A percentile compares a stretch with the other conserved stretches of the same genome.
Conservation (phyloP, 441 rosid species). For the Francoa sonchifolia region DNA sequence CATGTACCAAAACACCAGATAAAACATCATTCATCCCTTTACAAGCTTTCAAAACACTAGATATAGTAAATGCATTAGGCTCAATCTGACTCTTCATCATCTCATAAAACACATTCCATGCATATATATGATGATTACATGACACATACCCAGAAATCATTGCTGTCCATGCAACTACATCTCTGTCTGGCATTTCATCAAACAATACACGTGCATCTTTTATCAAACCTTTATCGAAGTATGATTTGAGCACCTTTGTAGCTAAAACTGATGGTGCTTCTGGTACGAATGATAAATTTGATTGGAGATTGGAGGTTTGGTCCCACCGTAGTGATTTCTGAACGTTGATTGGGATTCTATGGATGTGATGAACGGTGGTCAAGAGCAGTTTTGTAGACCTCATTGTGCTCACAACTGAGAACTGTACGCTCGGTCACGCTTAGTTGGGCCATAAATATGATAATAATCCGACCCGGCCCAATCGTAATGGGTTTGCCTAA, state of each 20-base stretch:
- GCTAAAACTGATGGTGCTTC: conserved; percentile 49
- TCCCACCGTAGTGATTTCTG: conserved; percentile 31
- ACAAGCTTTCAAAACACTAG: conserved; percentile 67
- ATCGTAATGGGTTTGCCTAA: too few relatives aligned
- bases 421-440: too few relatives aligned
- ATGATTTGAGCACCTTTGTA: conserved; percentile 47
- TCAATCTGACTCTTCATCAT: conserved; percentile 31
- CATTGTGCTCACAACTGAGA: too few relatives aligned
- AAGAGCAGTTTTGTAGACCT: conserved; percentile 27
- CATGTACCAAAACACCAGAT: conserved; percentile 53
- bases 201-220: conserved; percentile 63
- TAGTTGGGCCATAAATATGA: too few relatives aligned
- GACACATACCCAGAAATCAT: conserved; percentile 66
- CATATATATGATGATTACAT: conserved; percentile 21
- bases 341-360: conserved; percentile 29
- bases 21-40: conserved; percentile 40
- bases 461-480: too few relatives aligned
- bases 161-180: conserved; percentile 72
- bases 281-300: conserved; percentile 15
- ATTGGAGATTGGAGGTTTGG: conserved; percentile 16
- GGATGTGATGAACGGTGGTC: conserved; percentile 17
- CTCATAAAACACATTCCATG: conserved; percentile 52
- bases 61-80: conserved; percentile 60
- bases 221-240: conserved; percentile 37
- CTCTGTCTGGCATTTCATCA: conserved; percentile 74